These are phyloP conservation scores for Cubamyces sp. DNA, from an alignment of 768 basidiomycete genomes.

Conservation along the genomic window DNA sequence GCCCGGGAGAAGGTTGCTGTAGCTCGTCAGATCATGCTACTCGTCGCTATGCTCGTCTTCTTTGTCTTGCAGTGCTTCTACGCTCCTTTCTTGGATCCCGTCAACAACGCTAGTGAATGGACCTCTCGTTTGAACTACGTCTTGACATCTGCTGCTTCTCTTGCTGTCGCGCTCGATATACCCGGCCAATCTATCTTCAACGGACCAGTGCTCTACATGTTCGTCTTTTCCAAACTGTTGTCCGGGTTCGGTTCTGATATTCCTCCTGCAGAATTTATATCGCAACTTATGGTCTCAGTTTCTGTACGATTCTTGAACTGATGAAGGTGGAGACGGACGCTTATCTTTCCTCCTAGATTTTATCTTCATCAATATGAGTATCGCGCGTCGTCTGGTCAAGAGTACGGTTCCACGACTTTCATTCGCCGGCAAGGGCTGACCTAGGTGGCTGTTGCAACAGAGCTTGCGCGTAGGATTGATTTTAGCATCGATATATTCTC, in stretches of 20 bases:
- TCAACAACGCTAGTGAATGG: conserved; percentile 79
- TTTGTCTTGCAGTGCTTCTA: conserved; percentile 64
- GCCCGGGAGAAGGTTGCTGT: conserved; percentile 55
- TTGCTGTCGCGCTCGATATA: conserved; percentile 62
- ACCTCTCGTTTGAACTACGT: conserved; percentile 73
- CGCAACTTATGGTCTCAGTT: conserved; percentile 67
- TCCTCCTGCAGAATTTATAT: conserved; percentile 45
- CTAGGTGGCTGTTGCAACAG: conserved; percentile 38
- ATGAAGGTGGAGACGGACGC: neutral
- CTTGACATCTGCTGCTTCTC: conserved; percentile 61
- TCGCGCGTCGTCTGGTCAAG: conserved; percentile 62
- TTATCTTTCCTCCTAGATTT: conserved; percentile 54
- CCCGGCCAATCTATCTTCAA: conserved; percentile 58
- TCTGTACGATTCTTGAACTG: conserved; percentile 48
- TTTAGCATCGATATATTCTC: conserved; percentile 86
- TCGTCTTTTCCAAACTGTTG: conserved; percentile 32
- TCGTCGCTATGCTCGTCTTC: conserved; percentile 59
- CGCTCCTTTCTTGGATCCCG: conserved; percentile 68
- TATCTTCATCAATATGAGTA: conserved; percentile 54
- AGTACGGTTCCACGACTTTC: conserved; percentile 42
- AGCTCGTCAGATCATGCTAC: conserved; percentile 62
- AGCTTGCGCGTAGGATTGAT: conserved; percentile 64
- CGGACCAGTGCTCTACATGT: conserved; percentile 70
- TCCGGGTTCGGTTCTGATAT: conserved; percentile 3
- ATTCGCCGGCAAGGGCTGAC: too few relatives aligned